Evolutionary conservation across 164 flowering plant species (phyloP).

Genomic region (Stephania yunnanensis): DNA sequence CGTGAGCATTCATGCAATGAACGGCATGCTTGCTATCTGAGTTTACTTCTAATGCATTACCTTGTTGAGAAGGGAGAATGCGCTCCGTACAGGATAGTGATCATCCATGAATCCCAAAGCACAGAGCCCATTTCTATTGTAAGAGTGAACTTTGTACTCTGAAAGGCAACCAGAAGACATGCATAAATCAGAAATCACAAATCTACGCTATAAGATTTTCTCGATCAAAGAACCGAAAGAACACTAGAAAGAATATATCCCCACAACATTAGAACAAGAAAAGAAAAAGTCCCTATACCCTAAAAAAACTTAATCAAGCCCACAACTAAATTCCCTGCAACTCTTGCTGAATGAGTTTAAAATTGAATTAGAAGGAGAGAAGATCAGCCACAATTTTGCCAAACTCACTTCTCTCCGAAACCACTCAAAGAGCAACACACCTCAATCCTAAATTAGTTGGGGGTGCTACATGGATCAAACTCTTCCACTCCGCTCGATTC

Average conservation of each 20-base stretch:
- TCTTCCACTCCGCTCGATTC: too few species aligned
- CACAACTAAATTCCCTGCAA: not conserved
- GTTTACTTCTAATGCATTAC: slow-evolving; percentile 22
- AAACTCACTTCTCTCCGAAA: too few species aligned
- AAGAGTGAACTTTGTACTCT: slow-evolving; percentile 98
- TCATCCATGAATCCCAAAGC: slow-evolving; percentile 97
- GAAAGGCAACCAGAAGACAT: not conserved
- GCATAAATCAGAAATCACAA: not conserved
- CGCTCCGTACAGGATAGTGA: slow-evolving; percentile 93
- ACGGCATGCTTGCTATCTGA: not conserved
- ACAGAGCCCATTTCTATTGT: slow-evolving; percentile 85
- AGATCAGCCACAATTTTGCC: too few species aligned
- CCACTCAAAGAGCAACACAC: too few species aligned
- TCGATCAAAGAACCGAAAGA: not conserved
- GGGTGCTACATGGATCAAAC: too few species aligned
- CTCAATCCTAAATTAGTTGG: too few species aligned
- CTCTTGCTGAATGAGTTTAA: not conserved
- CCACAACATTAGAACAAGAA: not conserved
- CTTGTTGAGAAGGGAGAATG: slow-evolving; percentile 88
- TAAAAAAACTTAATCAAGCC: not conserved
- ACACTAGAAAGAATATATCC: not conserved
- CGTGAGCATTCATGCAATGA: not conserved
- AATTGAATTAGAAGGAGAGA: too few species aligned
- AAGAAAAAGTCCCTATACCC: too few species aligned
- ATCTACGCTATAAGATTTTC: not conserved